A percentile compares a stretch with the other conserved stretches of the same genome.
phyloP scores from a whole-genome alignment of 805 yeast genomes.

The Nakazawaea anatomiae region DNA sequence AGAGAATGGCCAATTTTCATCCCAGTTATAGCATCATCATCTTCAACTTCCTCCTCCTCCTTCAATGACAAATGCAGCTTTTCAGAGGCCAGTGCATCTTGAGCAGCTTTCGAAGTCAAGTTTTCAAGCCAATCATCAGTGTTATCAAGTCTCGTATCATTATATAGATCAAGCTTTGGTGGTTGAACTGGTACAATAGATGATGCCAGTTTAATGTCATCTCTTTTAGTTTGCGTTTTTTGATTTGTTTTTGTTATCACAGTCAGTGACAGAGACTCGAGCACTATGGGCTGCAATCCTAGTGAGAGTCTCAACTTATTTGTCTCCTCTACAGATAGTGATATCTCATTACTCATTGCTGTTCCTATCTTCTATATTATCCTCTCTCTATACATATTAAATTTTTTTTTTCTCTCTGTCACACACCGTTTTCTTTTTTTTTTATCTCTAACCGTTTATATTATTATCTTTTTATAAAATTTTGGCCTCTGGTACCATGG shows the following conservation, averaged over 20 bases:
- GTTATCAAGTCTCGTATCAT: conserved; percentile 20
- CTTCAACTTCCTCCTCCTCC: conserved; percentile 8
- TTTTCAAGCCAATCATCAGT: conserved; percentile 38
- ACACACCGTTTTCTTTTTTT: not conserved
- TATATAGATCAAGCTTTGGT: conserved; percentile 20
- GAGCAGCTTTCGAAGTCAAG: conserved; percentile 20
- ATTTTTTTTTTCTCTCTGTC: not conserved
- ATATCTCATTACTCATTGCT: conserved; percentile 12
- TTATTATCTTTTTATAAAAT: not conserved
- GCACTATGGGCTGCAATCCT: conserved; percentile 48
- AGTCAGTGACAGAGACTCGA: not conserved
- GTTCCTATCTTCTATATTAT: not conserved
- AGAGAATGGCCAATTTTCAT: conserved; percentile 40
- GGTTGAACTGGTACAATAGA: conserved; percentile 1
- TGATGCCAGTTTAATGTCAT: too few relatives aligned
- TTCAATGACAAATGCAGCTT: conserved; percentile 7
- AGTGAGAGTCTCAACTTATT: conserved; percentile 43
- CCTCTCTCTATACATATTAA: conserved; percentile 6
- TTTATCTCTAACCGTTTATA: not conserved
- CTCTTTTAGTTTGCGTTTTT: too few relatives aligned
- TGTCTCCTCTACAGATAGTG: conserved; percentile 46
- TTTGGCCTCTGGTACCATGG: not conserved
- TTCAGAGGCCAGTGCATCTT: not conserved
- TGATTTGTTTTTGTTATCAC: too few relatives aligned
- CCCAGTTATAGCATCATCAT: conserved; percentile 25